Evolutionary conservation across 2,329 filamentous ascomycete genomes (phyloP).

Genomic region (Biscogniauxia marginata): DNA sequence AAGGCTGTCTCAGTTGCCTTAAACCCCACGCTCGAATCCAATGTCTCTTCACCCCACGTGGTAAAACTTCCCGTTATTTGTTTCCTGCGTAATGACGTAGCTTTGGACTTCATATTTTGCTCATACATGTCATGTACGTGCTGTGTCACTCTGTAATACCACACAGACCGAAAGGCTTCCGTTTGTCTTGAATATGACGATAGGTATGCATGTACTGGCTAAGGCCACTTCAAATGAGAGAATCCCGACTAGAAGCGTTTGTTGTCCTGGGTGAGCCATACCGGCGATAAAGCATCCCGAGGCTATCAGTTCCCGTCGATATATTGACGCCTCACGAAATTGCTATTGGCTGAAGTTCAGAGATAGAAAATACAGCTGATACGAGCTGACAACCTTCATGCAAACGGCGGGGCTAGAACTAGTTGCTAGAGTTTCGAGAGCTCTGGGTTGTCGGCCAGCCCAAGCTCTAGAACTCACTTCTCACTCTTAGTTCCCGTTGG

Average conservation of each 20-base stretch:
- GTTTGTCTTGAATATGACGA: too few relatives aligned
- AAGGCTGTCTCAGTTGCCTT: too few relatives aligned
- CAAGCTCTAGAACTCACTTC: slow-evolving; percentile 8
- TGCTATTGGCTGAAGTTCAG: neutral
- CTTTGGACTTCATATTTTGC: neutral
- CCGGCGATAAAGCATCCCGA: neutral
- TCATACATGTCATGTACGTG: neutral
- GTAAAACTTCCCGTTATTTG: slow-evolving; percentile 21
- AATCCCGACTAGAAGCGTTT: neutral
- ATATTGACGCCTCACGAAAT: neutral
- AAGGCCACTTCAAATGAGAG: too few relatives aligned
- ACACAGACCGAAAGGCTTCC: too few relatives aligned
- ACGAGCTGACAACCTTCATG: neutral
- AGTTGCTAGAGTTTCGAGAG: neutral
- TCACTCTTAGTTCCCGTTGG: slow-evolving; percentile 19
- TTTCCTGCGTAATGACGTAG: slow-evolving; percentile 22
- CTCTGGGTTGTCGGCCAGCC: neutral
- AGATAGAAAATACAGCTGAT: neutral
- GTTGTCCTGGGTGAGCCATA: neutral
- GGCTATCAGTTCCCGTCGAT: neutral
- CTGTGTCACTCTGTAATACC: neutral
- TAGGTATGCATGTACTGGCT: too few relatives aligned
- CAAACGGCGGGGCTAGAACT: neutral
- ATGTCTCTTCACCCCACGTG: slow-evolving; percentile 23
- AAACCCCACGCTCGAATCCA: slow-evolving; percentile 1